Evolutionary conservation across 305 asterid species (phyloP), one percentile per base, ranked within the genome.

Genomic region (Petunia hybrid): DNA sequence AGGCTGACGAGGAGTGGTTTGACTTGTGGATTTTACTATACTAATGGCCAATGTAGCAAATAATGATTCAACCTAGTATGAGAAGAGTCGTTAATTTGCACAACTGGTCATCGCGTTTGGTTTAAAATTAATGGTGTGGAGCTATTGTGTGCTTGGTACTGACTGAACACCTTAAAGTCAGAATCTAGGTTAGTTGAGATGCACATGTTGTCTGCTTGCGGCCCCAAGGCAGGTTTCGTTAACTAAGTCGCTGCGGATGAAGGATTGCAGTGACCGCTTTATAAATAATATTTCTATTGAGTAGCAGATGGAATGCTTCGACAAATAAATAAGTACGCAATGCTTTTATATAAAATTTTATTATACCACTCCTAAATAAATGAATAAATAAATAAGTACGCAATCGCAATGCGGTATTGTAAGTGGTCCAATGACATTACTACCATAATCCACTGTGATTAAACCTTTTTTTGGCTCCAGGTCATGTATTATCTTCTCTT

Each of bases 131-230:
- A 60, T 70, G 77, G 31, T 10, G 77, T 70, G 77, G 38, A 70
- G 77, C 77, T 48, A 70, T 14, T 22, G 7, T 48, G 55, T 6
- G 55, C 55, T 12, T 1, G 55, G 55, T 48, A 48, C 9, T 48
- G 55, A 48, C 55, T 48, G 55, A 70, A 22, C 77, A 70, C 77
- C 60, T 70, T 22, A 45, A 22, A 70, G 77, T 45, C 40, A 45
- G 42, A 45, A 22, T 70, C 59, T 46, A 22, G 77, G 60, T 48
- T 70, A 60, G 12, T 5, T 46, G 59, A 45, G 22, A 69, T 6
- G 9, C 41, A 68, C n/a, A 22, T 73, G 45, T 51, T 48, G 62
- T 35, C 45, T 48, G 39, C 62, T 13, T 51, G 36, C 78, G 53
- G 45, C 46, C 45, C 8, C 8, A 48, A 22, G 62, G 56, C 46